Percentiles rank a stretch among this genome's conserved stretches.
phyloP scores from a whole-genome alignment of 108 stramenopile genomes.

The Seminavis robusta region DNA sequence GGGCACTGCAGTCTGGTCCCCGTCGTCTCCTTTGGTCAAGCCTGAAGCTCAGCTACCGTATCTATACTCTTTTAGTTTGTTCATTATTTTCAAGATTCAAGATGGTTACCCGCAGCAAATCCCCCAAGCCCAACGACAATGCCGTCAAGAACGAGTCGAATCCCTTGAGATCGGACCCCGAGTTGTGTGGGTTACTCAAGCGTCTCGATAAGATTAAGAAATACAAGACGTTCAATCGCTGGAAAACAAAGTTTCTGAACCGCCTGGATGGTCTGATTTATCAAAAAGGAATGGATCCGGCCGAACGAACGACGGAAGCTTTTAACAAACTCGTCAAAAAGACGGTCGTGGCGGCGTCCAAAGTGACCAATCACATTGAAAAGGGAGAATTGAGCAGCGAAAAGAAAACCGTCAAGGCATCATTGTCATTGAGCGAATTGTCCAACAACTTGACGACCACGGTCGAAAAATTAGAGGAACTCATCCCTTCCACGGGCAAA shows the following conservation, averaged over 20 bases:
- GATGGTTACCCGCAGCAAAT: no score
- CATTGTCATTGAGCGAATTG: neutral
- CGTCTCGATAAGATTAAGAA: slow-evolving; percentile 13
- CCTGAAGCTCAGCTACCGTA: no score
- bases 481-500: neutral
- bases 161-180: no score
- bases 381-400: neutral
- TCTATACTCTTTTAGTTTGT: no score
- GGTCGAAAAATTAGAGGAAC: neutral
- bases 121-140: no score
- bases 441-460: neutral
- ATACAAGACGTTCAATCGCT: slow-evolving; percentile 16
- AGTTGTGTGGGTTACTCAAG: no score
- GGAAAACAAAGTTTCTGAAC: slow-evolving; percentile 13
- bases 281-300: neutral
- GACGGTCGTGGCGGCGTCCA: neutral
- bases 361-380: neutral
- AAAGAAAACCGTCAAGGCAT: neutral
- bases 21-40: no score
- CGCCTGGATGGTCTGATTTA: slow-evolving; percentile 4
- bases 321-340: neutral
- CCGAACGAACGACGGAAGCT: neutral
- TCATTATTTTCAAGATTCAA: no score
- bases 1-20: no score
- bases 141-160: no score